Evolutionary conservation across 176 grass and related monocot species (phyloP), one percentile per base, ranked within the genome.

Genomic region (Tillandsia fasciculata): DNA sequence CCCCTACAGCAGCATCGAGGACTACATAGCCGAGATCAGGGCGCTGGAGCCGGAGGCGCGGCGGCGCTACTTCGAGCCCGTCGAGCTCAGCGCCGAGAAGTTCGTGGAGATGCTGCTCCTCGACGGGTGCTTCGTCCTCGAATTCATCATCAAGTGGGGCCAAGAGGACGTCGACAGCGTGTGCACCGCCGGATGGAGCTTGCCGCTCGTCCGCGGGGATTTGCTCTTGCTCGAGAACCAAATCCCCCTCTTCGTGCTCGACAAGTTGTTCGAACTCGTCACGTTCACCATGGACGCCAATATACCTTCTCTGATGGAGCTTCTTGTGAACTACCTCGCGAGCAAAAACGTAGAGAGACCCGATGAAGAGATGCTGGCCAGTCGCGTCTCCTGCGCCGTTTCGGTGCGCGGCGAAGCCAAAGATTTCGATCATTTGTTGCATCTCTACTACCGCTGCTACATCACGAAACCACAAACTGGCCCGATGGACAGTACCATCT

Each of bases 61-160:
- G 8, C 66, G 67, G 47, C 72, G 76, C 49, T 79, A 79, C 29
- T 71, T 67, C 18, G 76, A 79, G 76, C 69, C 7, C 8, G 52
- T 79, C 6, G 42, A 71, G 4, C 0, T 79, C 54, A 64, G 10
- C 10, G 12, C 26, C 20, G 67, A 72, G 61, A 53, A 79, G 54
- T 71, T 79, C 52, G 68, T 64, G 3, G 54, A 79, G 67, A 79
- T 79, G 76, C 17, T 79, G 18, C 52, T 79, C 67, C 23, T 79
- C 22, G 67, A 70, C 47, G 76, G 76, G 29, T 79, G 65, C 64
- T 77, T 77, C 22, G 18, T 77, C 3, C 63, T 77, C 52, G 75
- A 77, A 51, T 69, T 69, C 15, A 49, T 77, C 64, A 58, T 70
- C 26, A 59, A 15, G 51, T 26, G 67, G 7, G 17, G 75, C 3